These are phyloP conservation scores for Podospora pseudoanserina DNA, from an alignment of 495 filamentous ascomycete genomes.

Conservation along the genomic window DNA sequence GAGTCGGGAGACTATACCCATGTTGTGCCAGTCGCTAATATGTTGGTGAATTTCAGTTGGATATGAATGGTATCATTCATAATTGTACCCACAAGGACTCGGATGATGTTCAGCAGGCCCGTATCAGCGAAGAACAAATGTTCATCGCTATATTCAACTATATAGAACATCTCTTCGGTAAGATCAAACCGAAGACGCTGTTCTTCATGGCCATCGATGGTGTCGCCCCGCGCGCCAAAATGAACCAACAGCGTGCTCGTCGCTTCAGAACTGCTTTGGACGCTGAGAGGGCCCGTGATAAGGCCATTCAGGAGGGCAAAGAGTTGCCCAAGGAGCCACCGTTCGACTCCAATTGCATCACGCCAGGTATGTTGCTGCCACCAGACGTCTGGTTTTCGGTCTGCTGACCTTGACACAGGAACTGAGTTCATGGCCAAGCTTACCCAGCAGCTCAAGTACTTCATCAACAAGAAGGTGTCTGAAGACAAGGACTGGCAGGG, in stretches of 20 bases:
- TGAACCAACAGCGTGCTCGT: slow-evolving; percentile 97
- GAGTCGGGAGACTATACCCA: background rate
- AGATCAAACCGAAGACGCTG: slow-evolving; percentile 95
- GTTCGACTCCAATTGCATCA: slow-evolving; percentile 99
- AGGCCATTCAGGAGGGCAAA: slow-evolving; percentile 80
- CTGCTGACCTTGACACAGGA: slow-evolving; percentile 15
- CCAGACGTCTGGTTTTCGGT: background rate
- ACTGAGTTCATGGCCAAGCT: slow-evolving; percentile 98
- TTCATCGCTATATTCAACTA: slow-evolving; percentile 99
- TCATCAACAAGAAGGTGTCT: slow-evolving; percentile 96
- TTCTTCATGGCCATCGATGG: slow-evolving; percentile 99
- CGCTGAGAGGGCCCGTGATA: slow-evolving; percentile 81
- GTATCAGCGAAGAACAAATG: slow-evolving; percentile 96
- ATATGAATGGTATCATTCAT: slow-evolving; percentile 99
- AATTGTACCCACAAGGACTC: slow-evolving; percentile 98
- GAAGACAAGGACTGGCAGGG: slow-evolving; percentile 97
- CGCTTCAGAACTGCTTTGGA: slow-evolving; percentile 94
- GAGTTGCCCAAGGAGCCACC: slow-evolving; percentile 93
- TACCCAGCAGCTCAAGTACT: slow-evolving; percentile 92
- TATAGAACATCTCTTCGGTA: slow-evolving; percentile 97
- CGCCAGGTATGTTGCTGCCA: slow-evolving; percentile 57
- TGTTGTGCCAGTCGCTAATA: slow-evolving; percentile 22
- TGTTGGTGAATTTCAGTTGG: slow-evolving; percentile 50
- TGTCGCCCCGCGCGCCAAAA: slow-evolving; percentile 96
- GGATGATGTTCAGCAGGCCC: slow-evolving; percentile 81